A percentile compares a stretch with the other conserved stretches of the same genome.
phyloP scores from a whole-genome alignment of 23 red algal species.

The Gracilaria gracilis region DNA sequence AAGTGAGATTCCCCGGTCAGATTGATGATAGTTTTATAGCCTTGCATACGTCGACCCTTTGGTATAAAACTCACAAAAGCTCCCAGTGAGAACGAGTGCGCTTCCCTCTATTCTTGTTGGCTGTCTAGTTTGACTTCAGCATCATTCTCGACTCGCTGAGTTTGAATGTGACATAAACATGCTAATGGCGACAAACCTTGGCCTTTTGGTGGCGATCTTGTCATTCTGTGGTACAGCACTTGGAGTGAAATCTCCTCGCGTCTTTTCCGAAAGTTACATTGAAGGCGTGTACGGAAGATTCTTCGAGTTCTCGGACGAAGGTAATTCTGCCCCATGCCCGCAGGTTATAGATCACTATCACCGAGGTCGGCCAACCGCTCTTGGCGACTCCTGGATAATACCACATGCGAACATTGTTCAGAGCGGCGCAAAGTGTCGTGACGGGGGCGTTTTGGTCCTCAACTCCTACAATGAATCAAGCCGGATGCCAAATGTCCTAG shows the following conservation, averaged over 20 bases:
- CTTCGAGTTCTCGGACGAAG: slow-evolving; percentile 49
- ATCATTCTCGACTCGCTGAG: not conserved
- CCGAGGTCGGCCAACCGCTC: slow-evolving; percentile 35
- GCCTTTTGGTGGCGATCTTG: not conserved
- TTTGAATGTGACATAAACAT: not conserved
- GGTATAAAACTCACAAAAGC: slow-evolving; percentile 19
- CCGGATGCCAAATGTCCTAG: slow-evolving; percentile 12
- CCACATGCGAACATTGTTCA: slow-evolving; percentile 57
- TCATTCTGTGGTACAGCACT: not conserved
- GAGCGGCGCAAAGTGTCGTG: slow-evolving; percentile 34
- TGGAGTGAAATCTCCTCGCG: slow-evolving; percentile 35
- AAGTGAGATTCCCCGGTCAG: not conserved
- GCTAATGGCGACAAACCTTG: not conserved
- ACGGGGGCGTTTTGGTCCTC: slow-evolving; percentile 31
- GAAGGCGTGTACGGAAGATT: slow-evolving; percentile 61
- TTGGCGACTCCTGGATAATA: slow-evolving; percentile 50
- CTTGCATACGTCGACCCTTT: not conserved
- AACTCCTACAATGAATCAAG: slow-evolving; percentile 44
- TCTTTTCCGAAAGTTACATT: slow-evolving; percentile 61
- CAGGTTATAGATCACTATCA: slow-evolving; percentile 50
- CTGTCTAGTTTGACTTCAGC: not conserved
- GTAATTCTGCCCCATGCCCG: slow-evolving; percentile 58
- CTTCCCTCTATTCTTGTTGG: not conserved
- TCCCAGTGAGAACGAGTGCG: not conserved
- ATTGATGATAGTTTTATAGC: not conserved